Evolutionary conservation across 495 filamentous ascomycete species (phyloP), one percentile per base, ranked within the genome.

Genomic region (Glarea lozoyensis): DNA sequence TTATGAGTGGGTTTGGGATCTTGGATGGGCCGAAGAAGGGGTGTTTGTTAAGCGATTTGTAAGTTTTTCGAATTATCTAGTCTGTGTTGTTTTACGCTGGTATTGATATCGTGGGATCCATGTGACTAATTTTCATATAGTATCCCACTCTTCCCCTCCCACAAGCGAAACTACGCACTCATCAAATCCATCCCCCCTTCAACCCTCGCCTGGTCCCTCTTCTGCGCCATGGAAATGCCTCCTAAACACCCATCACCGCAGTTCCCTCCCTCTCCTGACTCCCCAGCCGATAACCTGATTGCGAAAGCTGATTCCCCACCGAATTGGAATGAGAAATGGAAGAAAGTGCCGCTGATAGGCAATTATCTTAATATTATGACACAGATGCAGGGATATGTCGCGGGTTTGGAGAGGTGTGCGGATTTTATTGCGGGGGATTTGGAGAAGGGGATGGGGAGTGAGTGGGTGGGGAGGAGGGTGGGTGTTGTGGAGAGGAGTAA

Each of bases 341-440:
- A 6, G 12, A 39, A 6, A n/a, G 19, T 52, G 20, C 49, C 49
- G 2, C 17, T 37, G 6, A 47, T 52, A 37, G 50, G 53, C 21
- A 40, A 29, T 7, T 54, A 47, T 20, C 43, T 59, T 5, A 41
- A 48, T 18, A 52, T 47, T 34, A 42, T 42, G 19, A 38, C 31
- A 2, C 20, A 43, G 21, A 40, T 59, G 21, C 16, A 37, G 17
- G 18, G 37, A 9, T 64, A 63, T 46, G 40, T 10, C 10, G 54
- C 59, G n/a, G 42, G 38, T 2, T 29, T 29, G 25, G 63, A 66
- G 31, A 48, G 57, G 21, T 55, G 56, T 45, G 61, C 59, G 3
- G 60, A 65, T 45, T 56, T 64, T 20, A 55, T 66, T 22, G 61
- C 63, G 5, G 49, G 46, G 31, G 63, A 66, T 50, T 45, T 66